Percentiles rank a stretch among this genome's conserved stretches.
Evolutionary conservation across 75 land plant genomes (phyloP).

Genomic region (Ceratopteris richardii): DNA sequence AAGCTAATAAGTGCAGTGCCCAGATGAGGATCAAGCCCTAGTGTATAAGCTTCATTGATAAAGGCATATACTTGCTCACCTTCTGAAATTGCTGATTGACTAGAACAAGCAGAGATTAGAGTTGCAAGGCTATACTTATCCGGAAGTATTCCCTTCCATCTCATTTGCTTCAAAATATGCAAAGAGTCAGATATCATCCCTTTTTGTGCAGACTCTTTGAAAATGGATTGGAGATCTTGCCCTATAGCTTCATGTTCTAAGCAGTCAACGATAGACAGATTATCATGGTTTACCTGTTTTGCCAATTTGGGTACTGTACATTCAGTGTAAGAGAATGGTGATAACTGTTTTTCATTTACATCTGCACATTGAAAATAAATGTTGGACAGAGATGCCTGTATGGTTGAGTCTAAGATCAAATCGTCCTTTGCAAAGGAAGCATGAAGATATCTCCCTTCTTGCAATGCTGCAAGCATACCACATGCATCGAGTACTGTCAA

Average conservation of each 20-base stretch:
- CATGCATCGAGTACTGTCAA: slow-evolving; percentile 7
- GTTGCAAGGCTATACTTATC: not conserved
- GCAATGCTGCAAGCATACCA: not conserved
- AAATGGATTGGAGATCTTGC: too few relatives aligned
- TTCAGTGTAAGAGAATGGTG: too few relatives aligned
- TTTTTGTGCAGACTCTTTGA: not conserved
- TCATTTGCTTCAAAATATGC: not conserved
- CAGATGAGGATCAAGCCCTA: slow-evolving; percentile 4
- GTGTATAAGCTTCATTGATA: not conserved
- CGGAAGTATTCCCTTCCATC: not conserved
- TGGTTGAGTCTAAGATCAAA: not conserved
- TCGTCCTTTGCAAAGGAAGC: not conserved
- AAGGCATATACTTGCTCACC: slow-evolving; percentile 8
- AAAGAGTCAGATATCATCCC: not conserved
- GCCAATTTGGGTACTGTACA: too few relatives aligned
- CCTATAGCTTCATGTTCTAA: too few relatives aligned
- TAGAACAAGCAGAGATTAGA: not conserved
- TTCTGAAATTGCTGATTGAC: not conserved
- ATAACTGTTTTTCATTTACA: not conserved
- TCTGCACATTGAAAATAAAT: not conserved
- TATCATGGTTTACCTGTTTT: too few relatives aligned
- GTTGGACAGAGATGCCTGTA: not conserved
- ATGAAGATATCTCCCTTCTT: slow-evolving; percentile 4
- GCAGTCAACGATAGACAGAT: too few relatives aligned
- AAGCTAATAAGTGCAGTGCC: slow-evolving; percentile 16